A percentile compares a stretch with the other conserved stretches of the same genome.
Evolutionary conservation across 768 basidiomycete genomes (phyloP).

Genomic region (Porphyrellus cyaneotinctus): DNA sequence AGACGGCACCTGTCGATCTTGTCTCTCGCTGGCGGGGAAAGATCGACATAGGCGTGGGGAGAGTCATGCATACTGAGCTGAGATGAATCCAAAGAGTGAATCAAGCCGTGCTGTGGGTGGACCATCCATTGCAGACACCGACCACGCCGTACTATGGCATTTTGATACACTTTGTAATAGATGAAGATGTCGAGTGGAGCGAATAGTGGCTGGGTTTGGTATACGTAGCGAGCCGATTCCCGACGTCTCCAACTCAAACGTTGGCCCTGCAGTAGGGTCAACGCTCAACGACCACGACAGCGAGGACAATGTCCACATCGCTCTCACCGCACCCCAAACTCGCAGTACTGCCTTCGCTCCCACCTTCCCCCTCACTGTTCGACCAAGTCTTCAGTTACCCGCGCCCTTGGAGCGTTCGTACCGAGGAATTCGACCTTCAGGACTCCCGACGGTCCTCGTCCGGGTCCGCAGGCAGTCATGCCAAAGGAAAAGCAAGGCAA

Average conservation of each 20-base stretch:
- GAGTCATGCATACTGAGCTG: too few relatives aligned
- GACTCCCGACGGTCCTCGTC: slow-evolving; percentile 19
- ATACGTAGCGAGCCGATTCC: slow-evolving; percentile 11
- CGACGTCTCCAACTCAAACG: slow-evolving; percentile 1
- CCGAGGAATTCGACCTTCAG: slow-evolving; percentile 18
- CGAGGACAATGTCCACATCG: slow-evolving; percentile 17
- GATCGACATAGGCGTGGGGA: too few relatives aligned
- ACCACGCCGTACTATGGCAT: too few relatives aligned
- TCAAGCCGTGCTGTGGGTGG: too few relatives aligned
- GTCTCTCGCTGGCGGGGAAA: too few relatives aligned
- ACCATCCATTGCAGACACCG: too few relatives aligned
- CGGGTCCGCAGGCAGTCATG: neutral
- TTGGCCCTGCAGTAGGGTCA: neutral
- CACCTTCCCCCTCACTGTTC: slow-evolving; percentile 34
- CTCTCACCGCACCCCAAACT: slow-evolving; percentile 10
- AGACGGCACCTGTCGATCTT: too few relatives aligned
- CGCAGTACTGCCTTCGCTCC: slow-evolving; percentile 29
- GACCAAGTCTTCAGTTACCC: slow-evolving; percentile 46
- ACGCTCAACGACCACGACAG: slow-evolving; percentile 15
- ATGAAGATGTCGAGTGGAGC: too few relatives aligned
- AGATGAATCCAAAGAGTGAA: too few relatives aligned
- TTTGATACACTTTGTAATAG: too few relatives aligned
- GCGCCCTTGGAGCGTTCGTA: slow-evolving; percentile 32
- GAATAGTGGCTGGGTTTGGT: neutral
- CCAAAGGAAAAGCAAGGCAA: slow-evolving; percentile 35